A percentile compares a stretch with the other conserved stretches of the same genome.
Evolutionary conservation across 139 green algal species (phyloP).

Genomic region (Micractinium conductrix): DNA sequence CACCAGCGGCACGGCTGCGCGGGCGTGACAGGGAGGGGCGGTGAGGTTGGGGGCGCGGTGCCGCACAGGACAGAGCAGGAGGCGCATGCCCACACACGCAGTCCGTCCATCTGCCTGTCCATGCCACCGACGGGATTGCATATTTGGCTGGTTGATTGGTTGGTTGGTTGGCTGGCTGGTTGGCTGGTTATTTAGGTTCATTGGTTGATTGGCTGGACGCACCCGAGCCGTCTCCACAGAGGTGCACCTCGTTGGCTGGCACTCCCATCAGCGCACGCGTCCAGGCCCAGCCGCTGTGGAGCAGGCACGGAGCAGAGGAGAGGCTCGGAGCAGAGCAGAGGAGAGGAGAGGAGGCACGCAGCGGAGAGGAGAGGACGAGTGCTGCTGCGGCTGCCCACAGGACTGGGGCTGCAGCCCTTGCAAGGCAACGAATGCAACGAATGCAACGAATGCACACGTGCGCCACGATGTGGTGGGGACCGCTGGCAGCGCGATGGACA

Average conservation of each 20-base stretch:
- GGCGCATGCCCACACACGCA: neutral
- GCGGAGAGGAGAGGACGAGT: neutral
- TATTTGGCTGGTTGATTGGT: too few species aligned
- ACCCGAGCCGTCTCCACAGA: slow-evolving; percentile 89
- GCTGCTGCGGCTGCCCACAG: neutral
- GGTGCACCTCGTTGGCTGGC: slow-evolving; percentile 87
- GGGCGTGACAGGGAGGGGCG: neutral
- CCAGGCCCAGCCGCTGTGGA: slow-evolving; percentile 90
- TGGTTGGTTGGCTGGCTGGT: too few species aligned
- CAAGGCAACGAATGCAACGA: too few species aligned
- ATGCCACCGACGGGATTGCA: too few species aligned
- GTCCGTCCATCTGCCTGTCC: too few species aligned
- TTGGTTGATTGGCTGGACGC: too few species aligned
- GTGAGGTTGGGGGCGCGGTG: neutral
- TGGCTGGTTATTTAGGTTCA: too few species aligned
- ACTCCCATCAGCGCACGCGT: slow-evolving; percentile 91
- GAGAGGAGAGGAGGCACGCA: neutral
- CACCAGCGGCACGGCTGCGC: slow-evolving; percentile 78
- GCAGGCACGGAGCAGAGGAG: neutral
- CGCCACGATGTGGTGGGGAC: too few species aligned
- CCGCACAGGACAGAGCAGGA: neutral
- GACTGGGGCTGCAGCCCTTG: too few species aligned
- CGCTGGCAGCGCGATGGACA: too few species aligned
- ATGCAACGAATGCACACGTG: too few species aligned
- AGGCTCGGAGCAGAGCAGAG: neutral